These are phyloP conservation scores for Incumbomyces delicatus DNA, from an alignment of 2,329 filamentous ascomycete species.

Conservation along the genomic window DNA sequence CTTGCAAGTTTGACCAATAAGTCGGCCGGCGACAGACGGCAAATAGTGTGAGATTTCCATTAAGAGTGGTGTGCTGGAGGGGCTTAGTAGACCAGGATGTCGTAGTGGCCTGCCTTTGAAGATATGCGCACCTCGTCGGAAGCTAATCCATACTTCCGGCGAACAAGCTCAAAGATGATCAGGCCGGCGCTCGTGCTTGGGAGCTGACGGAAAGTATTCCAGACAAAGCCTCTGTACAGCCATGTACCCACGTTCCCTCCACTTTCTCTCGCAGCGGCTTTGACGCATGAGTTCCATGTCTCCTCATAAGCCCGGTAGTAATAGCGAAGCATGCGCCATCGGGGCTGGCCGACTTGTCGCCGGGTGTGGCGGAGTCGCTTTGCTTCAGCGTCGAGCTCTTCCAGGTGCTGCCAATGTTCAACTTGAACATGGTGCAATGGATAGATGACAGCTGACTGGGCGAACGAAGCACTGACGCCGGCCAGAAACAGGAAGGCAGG, in stretches of 20 bases:
- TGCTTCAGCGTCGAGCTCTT: slow-evolving; percentile 48
- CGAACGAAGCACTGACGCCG: slow-evolving; percentile 48
- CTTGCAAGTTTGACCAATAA: too few species aligned
- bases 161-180: slow-evolving; percentile 55
- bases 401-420: slow-evolving; percentile 50
- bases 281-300: slow-evolving; percentile 46
- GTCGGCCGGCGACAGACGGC: too few species aligned
- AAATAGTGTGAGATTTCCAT: too few species aligned
- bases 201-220: slow-evolving; percentile 48
- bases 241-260: slow-evolving; percentile 43
- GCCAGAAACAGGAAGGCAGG: slow-evolving; percentile 52
- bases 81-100: slow-evolving; percentile 41
- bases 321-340: slow-evolving; percentile 38
- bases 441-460: slow-evolving; percentile 50
- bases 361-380: slow-evolving; percentile 28
- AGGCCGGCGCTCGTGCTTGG: slow-evolving; percentile 55
- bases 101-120: slow-evolving; percentile 47
- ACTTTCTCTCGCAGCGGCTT: slow-evolving; percentile 41
- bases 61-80: too few species aligned
- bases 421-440: slow-evolving; percentile 51
- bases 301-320: slow-evolving; percentile 54
- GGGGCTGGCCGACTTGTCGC: slow-evolving; percentile 21
- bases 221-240: slow-evolving; percentile 49
- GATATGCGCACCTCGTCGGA: slow-evolving; percentile 44
- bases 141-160: slow-evolving; percentile 49